phyloP scores from a whole-genome alignment of 768 basidiomycete species.

The Lactarius pseudohatsudake region DNA sequence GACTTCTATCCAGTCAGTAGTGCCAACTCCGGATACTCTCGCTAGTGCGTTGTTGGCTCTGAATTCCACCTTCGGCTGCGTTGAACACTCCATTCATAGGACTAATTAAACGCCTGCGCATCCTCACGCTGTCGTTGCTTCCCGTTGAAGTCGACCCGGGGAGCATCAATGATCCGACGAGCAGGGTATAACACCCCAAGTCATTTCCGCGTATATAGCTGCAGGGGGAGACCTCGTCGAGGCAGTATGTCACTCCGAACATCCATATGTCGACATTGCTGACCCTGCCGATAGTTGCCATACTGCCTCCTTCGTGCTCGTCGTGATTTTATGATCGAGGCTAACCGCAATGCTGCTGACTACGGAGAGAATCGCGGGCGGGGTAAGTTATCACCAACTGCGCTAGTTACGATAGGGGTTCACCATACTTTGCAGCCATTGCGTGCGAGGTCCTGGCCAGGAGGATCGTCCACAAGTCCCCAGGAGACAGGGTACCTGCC shows the following conservation, averaged over 20 bases:
- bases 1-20: slow-evolving; percentile 45
- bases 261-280: neutral
- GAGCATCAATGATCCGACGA: slow-evolving; percentile 71
- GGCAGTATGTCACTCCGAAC: slow-evolving; percentile 50
- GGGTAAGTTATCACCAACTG: slow-evolving; percentile 46
- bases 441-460: slow-evolving; percentile 87
- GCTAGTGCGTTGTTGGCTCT: slow-evolving; percentile 54
- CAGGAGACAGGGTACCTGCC: slow-evolving; percentile 59
- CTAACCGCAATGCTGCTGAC: slow-evolving; percentile 77
- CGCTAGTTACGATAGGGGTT: slow-evolving; percentile 2
- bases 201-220: slow-evolving; percentile 71
- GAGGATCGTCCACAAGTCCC: slow-evolving; percentile 67
- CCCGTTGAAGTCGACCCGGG: slow-evolving; percentile 76
- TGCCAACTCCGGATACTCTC: slow-evolving; percentile 67
- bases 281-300: slow-evolving; percentile 53
- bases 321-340: slow-evolving; percentile 80
- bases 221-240: slow-evolving; percentile 88
- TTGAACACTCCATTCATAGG: slow-evolving; percentile 44
- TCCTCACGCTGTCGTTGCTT: slow-evolving; percentile 70
- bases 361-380: slow-evolving; percentile 83
- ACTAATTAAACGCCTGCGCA: slow-evolving; percentile 75
- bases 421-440: slow-evolving; percentile 47
- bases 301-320: slow-evolving; percentile 77
- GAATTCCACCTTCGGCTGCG: neutral
- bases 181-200: slow-evolving; percentile 80